Percentiles rank a stretch among this genome's conserved stretches.
These are phyloP conservation scores for Mollisia scopiformis DNA, from an alignment of 2,329 filamentous ascomycete species.

Conservation along the genomic window DNA sequence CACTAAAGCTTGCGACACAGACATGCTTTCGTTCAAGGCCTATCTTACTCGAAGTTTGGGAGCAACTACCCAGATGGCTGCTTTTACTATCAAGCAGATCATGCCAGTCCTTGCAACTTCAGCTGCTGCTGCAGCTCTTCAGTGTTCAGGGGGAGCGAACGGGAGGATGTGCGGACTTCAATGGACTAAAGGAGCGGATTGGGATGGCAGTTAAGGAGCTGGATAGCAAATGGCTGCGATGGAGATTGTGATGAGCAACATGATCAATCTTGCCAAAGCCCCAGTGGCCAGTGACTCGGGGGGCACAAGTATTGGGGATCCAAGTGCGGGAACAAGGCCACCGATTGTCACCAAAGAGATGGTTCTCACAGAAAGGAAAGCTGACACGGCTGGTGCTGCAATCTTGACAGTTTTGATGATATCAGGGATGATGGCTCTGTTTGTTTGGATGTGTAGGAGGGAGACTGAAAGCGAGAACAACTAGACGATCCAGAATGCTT, in stretches of 20 bases:
- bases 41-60: constrained; percentile 64
- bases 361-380: constrained; percentile 29
- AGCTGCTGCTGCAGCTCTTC: constrained; percentile 61
- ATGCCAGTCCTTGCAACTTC: constrained; percentile 53
- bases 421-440: background rate
- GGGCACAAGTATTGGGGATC: constrained; percentile 54
- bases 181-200: constrained; percentile 47
- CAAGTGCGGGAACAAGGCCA: constrained; percentile 20
- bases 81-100: constrained; percentile 53
- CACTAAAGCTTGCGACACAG: constrained; percentile 56
- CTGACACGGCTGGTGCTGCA: constrained; percentile 42
- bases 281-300: constrained; percentile 52
- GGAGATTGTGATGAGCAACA: constrained; percentile 47
- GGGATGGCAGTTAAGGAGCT: constrained; percentile 52
- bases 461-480: background rate
- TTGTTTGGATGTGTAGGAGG: background rate
- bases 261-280: constrained; percentile 35
- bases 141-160: constrained; percentile 57
- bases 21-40: constrained; percentile 67
- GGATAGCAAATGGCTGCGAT: constrained; percentile 62
- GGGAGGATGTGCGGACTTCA: constrained; percentile 67
- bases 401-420: constrained; percentile 38
- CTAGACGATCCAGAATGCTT: background rate
- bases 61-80: constrained; percentile 57
- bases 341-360: constrained; percentile 30